These are phyloP conservation scores for Monilinia vaccinii-corymbosi DNA, from an alignment of 2,329 filamentous ascomycete genomes.

Conservation along the genomic window DNA sequence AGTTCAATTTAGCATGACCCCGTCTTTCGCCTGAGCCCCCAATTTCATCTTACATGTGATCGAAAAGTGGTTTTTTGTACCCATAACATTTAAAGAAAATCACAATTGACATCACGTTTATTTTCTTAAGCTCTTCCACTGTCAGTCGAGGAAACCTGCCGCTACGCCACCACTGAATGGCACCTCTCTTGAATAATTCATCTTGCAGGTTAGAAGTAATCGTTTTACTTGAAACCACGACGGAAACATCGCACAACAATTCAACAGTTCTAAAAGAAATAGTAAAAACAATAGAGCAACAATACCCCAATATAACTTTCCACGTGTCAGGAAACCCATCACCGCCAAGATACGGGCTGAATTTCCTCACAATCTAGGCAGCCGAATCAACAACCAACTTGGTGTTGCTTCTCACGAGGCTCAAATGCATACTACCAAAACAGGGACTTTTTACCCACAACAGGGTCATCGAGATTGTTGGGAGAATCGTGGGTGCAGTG, in stretches of 20 bases:
- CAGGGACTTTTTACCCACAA: not conserved
- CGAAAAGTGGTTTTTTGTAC: not conserved
- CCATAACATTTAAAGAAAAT: not conserved
- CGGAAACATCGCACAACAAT: no score
- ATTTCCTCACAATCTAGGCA: not conserved
- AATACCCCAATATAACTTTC: not conserved
- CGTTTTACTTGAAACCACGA: not conserved
- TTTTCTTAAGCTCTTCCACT: not conserved
- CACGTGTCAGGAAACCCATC: not conserved
- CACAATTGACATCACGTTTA: no score
- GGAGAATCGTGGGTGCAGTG: not conserved
- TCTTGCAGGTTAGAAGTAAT: not conserved
- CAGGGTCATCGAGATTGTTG: not conserved
- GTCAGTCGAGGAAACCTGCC: not conserved
- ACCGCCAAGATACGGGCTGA: not conserved
- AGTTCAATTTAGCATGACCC: not conserved
- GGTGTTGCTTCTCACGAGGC: not conserved
- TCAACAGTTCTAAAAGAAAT: accelerated
- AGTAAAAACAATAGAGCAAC: not conserved
- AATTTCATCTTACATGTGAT: not conserved
- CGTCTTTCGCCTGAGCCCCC: not conserved
- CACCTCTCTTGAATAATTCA: not conserved
- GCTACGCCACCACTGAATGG: not conserved
- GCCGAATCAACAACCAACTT: not conserved
- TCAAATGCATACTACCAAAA: not conserved